Conservation (phyloP, 1,284 basidiomycete genomes). For the Fomitopsis betulina region DNA sequence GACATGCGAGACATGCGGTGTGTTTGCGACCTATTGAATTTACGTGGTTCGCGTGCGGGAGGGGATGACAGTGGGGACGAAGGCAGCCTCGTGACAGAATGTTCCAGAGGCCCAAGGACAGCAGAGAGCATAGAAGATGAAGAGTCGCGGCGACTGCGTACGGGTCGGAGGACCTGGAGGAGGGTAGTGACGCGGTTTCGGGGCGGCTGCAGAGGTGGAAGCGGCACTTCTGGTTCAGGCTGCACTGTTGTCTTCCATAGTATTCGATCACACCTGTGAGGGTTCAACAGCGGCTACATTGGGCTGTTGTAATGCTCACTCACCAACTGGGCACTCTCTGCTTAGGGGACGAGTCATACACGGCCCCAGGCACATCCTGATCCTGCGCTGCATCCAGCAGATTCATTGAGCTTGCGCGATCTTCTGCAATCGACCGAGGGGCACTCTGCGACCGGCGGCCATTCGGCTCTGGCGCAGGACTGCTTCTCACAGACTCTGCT, state of each 20-base stretch:
- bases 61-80: not conserved
- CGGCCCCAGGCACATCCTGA: constrained; percentile 42
- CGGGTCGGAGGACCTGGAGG: constrained; percentile 9
- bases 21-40: constrained; percentile 24
- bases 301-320: constrained; percentile 13
- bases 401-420: constrained; percentile 28
- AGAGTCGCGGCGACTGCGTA: not conserved
- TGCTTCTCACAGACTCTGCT: not conserved
- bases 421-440: not conserved
- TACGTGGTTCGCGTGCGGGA: constrained; percentile 3
- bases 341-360: constrained; percentile 76
- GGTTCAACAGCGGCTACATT: not conserved
- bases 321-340: constrained; percentile 81
- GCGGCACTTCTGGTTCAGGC: constrained; percentile 36
- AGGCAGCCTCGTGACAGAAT: constrained; percentile 23
- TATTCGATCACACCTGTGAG: constrained; percentile 70
- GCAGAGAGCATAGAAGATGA: constrained; percentile 44
- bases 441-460: constrained; percentile 1
- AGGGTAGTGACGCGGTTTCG: constrained; percentile 48
- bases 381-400: constrained; percentile 29
- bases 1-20: not conserved
- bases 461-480: not conserved
- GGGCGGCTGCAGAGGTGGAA: constrained; percentile 21
- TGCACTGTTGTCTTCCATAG: constrained; percentile 71
- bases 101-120: constrained; percentile 39